Base-by-base conservation (phyloP, 2,329 filamentous ascomycete species). In the Aureobasidium sp. region DNA sequence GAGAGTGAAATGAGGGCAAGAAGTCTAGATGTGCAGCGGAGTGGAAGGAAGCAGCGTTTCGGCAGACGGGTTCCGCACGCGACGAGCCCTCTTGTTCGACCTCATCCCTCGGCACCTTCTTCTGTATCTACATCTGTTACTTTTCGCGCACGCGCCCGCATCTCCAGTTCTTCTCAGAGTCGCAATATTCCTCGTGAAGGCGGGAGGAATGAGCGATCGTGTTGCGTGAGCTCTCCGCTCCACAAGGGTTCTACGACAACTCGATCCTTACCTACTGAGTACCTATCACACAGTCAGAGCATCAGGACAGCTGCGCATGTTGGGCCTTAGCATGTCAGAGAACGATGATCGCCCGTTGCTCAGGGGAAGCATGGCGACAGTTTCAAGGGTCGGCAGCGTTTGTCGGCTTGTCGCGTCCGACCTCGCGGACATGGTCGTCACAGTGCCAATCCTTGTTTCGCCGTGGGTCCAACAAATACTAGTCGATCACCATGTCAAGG, bases 381-480 rank as follows among this genome's bases (percentile, higher is more conserved):
- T 38, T 38, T 38, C 49, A 51, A 54, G 37, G 50, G 25, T n/a
- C 50, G 50, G 50, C 50, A 54, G 50, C 35, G 29, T 25, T 29
- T 15, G 37, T 54, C 50, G 50, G 50, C 50, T 54, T 29, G 33
- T 38, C 49, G 45, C 27, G 46, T 35, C 46, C 49, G 47, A 51
- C 47, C 19, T 51, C 47, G 47, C 47, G 47, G 33, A 27, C 47
- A 27, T 38, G 6, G 25, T 55, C 51, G 51, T 55, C 51, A 55
- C 49, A 53, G 2, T 53, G 49, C 51, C 37, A 55, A 43, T 55
- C 37, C 51, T 55, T 55, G 37, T 55, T 55, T 43, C 37, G 50
- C 37, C 38, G 51, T 43, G 51, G 51, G 51, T 55, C 35, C 21
- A 43, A 21, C 43, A 43, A 43, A 21, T 43, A 42, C 33, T 25